Evolutionary conservation across 2,329 filamentous ascomycete genomes (phyloP), one percentile per base, ranked within the genome.

Genomic region (Scolecobasidium constrictum): DNA sequence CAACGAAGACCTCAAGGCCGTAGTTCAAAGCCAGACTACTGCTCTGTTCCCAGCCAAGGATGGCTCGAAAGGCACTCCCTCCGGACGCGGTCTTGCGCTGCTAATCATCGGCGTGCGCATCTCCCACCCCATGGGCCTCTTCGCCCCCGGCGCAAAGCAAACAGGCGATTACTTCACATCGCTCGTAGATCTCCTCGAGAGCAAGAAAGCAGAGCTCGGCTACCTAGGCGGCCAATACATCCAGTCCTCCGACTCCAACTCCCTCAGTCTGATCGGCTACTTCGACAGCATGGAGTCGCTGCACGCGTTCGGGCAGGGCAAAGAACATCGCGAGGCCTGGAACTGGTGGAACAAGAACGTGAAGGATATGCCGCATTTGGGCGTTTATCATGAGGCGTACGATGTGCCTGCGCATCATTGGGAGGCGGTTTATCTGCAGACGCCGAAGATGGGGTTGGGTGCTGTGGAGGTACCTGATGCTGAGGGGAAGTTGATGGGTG

Each of bases 381-480:
- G 64, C 3, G 67, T 77, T 48, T 75, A 62, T 46, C 74, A 78
- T 51, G 74, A 77, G 62, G 64, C 66, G 0, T 76, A 71, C 48
- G 56, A 63, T 19, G 65, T 67, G 3, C 62, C 63, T 1, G 54
- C 56, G 3, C 60, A 63, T 3, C 56, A 58, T 7, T 73, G 69
- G 55, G 73, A 78, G 63, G 66, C 59, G 2, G 59, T 77, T 16
- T 74, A 75, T 49, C 47, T 63, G 5, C 64, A 69, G 38, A 54
- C 49, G 21, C 53, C 61, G 43, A 54, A 54, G 1, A 56, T 51
- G 1, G 55, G 61, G 4, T 48, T 68, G 17, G 56, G 52, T 18
- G 50, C 51, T 9, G 51, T 15, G 4, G 20, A 28, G 20, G 16
- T 42, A 17, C 13, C 33, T 16, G 17, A 23, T n/a, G 18, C n/a